Conservation (phyloP, 495 filamentous ascomycete genomes). For the Xylona heveae region DNA sequence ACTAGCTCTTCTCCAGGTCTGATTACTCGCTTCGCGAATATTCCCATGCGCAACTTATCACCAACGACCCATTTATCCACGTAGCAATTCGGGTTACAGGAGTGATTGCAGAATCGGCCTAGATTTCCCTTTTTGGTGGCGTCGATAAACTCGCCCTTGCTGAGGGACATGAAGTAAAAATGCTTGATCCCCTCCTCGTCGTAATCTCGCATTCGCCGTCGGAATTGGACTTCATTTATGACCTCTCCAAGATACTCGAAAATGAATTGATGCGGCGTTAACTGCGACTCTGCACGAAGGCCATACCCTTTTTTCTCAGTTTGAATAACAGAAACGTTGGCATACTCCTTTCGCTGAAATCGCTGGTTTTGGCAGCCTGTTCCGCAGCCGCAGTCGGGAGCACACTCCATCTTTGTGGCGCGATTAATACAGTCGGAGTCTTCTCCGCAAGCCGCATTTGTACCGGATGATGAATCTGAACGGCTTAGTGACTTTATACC, state of each 20-base stretch:
- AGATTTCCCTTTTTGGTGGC: slow-evolving; percentile 94
- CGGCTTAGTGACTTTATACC: slow-evolving; percentile 3
- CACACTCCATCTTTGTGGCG: slow-evolving; percentile 92
- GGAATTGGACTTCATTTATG: slow-evolving; percentile 78
- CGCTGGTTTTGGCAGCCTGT: slow-evolving; percentile 80
- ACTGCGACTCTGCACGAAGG: slow-evolving; percentile 54
- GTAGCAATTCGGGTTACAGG: slow-evolving; percentile 96
- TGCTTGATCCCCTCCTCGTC: slow-evolving; percentile 92
- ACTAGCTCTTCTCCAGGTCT: slow-evolving; percentile 84
- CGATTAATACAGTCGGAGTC: slow-evolving; percentile 99
- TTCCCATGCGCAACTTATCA: slow-evolving; percentile 97
- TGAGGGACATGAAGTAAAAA: slow-evolving; percentile 99
- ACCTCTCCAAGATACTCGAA: slow-evolving; percentile 98
- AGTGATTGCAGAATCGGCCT: slow-evolving; percentile 96
- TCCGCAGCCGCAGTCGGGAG: slow-evolving; percentile 70
- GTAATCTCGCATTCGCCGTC: slow-evolving; percentile 73
- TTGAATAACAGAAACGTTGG: slow-evolving; percentile 81
- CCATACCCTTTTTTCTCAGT: slow-evolving; percentile 96
- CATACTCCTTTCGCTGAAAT: slow-evolving; percentile 80
- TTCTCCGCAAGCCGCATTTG: slow-evolving; percentile 79
- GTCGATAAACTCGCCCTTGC: slow-evolving; percentile 90
- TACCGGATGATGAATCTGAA: slow-evolving; percentile 18
- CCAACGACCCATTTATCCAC: slow-evolving; percentile 99
- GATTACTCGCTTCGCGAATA: slow-evolving; percentile 80
- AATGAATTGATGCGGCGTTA: slow-evolving; percentile 72